A percentile compares a stretch with the other conserved stretches of the same genome.
Evolutionary conservation across 169 alveolate species (phyloP).

Genomic region (Babesia bovis): DNA sequence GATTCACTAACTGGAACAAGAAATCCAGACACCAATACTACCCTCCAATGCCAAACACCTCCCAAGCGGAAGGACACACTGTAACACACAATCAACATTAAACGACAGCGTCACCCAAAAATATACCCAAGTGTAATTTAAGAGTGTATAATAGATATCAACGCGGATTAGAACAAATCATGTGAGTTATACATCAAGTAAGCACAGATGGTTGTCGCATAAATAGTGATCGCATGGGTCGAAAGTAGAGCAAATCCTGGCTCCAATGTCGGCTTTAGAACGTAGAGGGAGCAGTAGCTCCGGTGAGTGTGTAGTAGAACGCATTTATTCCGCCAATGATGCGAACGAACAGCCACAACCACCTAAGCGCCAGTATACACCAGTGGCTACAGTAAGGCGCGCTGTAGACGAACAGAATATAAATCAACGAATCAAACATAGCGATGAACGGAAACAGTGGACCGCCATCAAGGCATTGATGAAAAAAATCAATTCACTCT

Average conservation of each 20-base stretch:
- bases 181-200: too few relatives aligned
- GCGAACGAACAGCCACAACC: neutral
- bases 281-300: slow-evolving; percentile 4
- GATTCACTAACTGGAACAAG: too few relatives aligned
- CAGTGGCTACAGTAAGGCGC: neutral
- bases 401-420: slow-evolving; percentile 15
- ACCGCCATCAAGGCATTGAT: slow-evolving; percentile 43
- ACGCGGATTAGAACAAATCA: too few relatives aligned
- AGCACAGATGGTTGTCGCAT: too few relatives aligned
- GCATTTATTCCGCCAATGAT: neutral
- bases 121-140: too few relatives aligned
- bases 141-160: too few relatives aligned
- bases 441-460: slow-evolving; percentile 51
- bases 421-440: slow-evolving; percentile 20
- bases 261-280: neutral
- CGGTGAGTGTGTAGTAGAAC: neutral
- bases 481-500: slow-evolving; percentile 25
- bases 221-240: neutral
- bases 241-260: neutral
- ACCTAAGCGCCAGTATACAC: neutral
- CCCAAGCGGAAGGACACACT: too few relatives aligned
- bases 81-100: too few relatives aligned
- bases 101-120: too few relatives aligned
- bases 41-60: too few relatives aligned
- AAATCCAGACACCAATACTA: too few relatives aligned